Percentiles rank a stretch among this genome's conserved stretches.
Conservation (phyloP, 805 yeast species). For the Lachancea sp. region DNA sequence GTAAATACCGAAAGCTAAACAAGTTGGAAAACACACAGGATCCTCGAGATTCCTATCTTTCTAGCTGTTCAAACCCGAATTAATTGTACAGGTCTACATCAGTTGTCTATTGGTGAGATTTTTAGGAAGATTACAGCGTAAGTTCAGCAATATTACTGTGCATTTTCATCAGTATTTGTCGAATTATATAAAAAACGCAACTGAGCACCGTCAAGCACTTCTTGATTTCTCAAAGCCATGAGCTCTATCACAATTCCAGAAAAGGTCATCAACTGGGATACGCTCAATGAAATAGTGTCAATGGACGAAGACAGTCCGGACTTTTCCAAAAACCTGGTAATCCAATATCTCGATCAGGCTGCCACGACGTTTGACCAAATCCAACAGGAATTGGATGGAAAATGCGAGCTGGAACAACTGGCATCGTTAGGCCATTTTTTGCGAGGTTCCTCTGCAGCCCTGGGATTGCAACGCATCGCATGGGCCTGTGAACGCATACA, state of each 20-base stretch:
- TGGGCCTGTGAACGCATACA: conserved; percentile 90
- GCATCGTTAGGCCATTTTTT: conserved; percentile 84
- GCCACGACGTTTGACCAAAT: conserved; percentile 69
- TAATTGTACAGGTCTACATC: too few species aligned
- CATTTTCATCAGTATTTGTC: too few species aligned
- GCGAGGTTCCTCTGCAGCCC: conserved; percentile 92
- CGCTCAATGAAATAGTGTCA: conserved; percentile 77
- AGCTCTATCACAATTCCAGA: conserved; percentile 24
- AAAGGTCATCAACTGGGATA: conserved; percentile 81
- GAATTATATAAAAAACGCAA: too few species aligned
- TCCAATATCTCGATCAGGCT: conserved; percentile 87
- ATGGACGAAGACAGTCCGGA: conserved; percentile 98
- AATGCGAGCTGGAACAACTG: conserved; percentile 47
- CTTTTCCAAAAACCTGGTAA: conserved; percentile 69
- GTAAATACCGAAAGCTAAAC: too few species aligned
- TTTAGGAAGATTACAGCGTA: too few species aligned
- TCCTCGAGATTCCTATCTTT: too few species aligned
- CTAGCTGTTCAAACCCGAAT: too few species aligned
- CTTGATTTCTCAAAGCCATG: too few species aligned
- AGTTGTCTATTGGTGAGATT: too few species aligned
- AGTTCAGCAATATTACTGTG: too few species aligned
- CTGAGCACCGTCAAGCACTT: too few species aligned
- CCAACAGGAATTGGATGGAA: conserved; percentile 38
- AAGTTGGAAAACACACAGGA: too few species aligned
- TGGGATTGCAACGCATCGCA: conserved; percentile 78